Percentiles rank a stretch among this genome's conserved stretches.
These are phyloP conservation scores for Neofusicoccum umdonicola DNA, from an alignment of 2,329 filamentous ascomycete genomes.

Conservation along the genomic window DNA sequence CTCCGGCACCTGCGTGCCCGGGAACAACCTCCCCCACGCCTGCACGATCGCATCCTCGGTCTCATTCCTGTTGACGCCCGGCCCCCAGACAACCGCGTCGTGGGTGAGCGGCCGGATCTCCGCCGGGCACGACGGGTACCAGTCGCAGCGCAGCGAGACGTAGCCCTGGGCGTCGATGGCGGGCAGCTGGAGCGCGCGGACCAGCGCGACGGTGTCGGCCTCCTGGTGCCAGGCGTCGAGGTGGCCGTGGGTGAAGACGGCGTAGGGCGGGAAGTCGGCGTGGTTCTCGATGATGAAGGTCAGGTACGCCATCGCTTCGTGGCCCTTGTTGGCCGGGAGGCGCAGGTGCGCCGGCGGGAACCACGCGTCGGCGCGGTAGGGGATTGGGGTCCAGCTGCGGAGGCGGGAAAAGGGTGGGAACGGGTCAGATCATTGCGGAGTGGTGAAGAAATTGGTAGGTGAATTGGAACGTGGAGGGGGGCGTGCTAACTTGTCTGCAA, in stretches of 20 bases:
- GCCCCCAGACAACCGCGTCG: conserved; percentile 16
- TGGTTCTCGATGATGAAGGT: conserved; percentile 22
- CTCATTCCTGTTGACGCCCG: conserved; percentile 19
- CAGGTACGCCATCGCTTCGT: conserved; percentile 22
- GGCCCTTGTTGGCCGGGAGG: conserved; percentile 21
- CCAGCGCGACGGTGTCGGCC: conserved; percentile 11
- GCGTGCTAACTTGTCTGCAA: background rate
- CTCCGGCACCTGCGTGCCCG: conserved; percentile 1
- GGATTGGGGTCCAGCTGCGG: conserved; percentile 15
- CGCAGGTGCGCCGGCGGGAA: conserved; percentile 15
- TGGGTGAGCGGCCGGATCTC: conserved; percentile 19
- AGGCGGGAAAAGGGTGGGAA: too few species aligned
- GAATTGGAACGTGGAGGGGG: background rate
- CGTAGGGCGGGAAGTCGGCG: conserved; percentile 9
- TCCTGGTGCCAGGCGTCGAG: conserved; percentile 20
- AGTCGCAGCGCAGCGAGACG: conserved; percentile 19
- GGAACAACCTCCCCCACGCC: conserved; percentile 19
- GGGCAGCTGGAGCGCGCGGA: conserved; percentile 13
- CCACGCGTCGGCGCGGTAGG: conserved; percentile 14
- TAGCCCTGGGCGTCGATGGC: conserved; percentile 12
- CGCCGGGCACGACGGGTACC: conserved; percentile 19
- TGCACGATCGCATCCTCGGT: conserved; percentile 14
- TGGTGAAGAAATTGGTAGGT: background rate
- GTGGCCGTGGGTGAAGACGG: conserved; percentile 21
- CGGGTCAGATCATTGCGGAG: background rate